Evolutionary conservation across 2,329 filamentous ascomycete species (phyloP).

Genomic region (Amauroascus verrucosus): DNA sequence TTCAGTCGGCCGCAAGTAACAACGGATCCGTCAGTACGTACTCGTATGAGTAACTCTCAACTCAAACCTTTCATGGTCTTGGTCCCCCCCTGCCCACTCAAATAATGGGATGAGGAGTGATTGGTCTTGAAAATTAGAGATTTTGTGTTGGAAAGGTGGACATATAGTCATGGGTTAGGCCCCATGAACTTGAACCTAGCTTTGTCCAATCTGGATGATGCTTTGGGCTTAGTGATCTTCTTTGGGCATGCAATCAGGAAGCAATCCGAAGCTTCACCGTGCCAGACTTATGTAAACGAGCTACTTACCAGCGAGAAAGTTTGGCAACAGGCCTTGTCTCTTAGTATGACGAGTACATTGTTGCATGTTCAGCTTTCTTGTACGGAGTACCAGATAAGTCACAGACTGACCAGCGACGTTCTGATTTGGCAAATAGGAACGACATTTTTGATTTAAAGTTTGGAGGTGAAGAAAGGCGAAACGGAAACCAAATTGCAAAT

Average conservation of each 20-base stretch:
- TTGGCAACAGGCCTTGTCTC: not conserved
- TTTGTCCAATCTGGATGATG: not conserved
- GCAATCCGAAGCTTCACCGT: not conserved
- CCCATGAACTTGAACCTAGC: not conserved
- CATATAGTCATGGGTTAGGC: not conserved
- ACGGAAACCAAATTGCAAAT: not conserved
- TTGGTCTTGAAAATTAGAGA: not conserved
- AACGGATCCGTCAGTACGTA: not conserved
- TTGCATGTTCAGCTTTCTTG: not conserved
- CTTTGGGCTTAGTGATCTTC: not conserved
- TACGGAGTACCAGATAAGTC: not conserved
- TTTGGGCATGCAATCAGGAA: not conserved
- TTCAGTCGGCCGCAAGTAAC: not conserved
- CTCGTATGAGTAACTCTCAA: not conserved
- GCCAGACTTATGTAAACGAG: not conserved
- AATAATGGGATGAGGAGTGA: not conserved
- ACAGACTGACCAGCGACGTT: not conserved
- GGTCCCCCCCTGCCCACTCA: not conserved
- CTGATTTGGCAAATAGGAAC: not conserved
- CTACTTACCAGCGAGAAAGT: not conserved
- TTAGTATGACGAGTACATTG: not conserved
- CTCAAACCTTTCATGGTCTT: not conserved
- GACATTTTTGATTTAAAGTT: not conserved
- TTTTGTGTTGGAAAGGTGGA: not conserved
- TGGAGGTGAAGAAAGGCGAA: not conserved